These are phyloP conservation scores for Alternaria arbusti DNA, from an alignment of 2,329 filamentous ascomycete genomes.

Conservation along the genomic window DNA sequence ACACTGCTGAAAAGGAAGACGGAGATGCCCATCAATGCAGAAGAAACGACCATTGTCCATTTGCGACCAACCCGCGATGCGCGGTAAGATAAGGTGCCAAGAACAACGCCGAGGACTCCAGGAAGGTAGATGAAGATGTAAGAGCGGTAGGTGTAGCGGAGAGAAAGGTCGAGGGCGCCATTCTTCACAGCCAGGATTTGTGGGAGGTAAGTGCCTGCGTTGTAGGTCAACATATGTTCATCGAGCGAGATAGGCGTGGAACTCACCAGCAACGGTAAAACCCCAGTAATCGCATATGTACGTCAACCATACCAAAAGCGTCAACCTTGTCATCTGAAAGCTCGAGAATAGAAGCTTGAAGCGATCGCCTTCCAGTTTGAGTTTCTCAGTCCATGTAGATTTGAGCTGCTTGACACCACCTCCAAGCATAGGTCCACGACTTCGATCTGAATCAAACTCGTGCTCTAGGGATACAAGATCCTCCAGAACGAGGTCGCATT, in stretches of 20 bases:
- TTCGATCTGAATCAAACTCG: constrained; percentile 34
- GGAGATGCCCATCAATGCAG: constrained; percentile 52
- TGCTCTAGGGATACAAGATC: constrained; percentile 46
- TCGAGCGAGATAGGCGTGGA: neutral
- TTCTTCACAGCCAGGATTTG: constrained; percentile 61
- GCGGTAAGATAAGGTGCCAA: constrained; percentile 57
- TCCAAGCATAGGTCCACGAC: constrained; percentile 36
- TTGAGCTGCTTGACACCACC: constrained; percentile 39
- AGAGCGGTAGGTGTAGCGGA: constrained; percentile 58
- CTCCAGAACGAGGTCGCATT: constrained; percentile 43
- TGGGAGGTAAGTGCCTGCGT: constrained; percentile 56
- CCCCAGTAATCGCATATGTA: constrained; percentile 61
- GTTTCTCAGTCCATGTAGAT: constrained; percentile 40
- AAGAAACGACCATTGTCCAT: constrained; percentile 54
- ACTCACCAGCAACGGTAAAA: constrained; percentile 55
- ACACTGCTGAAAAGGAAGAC: constrained; percentile 56
- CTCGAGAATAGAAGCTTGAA: constrained; percentile 56
- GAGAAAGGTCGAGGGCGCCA: constrained; percentile 51
- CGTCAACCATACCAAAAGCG: constrained; percentile 58
- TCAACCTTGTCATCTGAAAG: constrained; percentile 53
- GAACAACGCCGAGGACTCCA: constrained; percentile 58
- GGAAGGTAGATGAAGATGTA: constrained; percentile 64
- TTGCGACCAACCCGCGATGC: constrained; percentile 54
- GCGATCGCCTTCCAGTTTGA: constrained; percentile 50
- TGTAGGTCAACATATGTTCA: constrained; percentile 1